Conservation (phyloP, 805 yeast genomes). For the Schwanniomyces polymorphus region DNA sequence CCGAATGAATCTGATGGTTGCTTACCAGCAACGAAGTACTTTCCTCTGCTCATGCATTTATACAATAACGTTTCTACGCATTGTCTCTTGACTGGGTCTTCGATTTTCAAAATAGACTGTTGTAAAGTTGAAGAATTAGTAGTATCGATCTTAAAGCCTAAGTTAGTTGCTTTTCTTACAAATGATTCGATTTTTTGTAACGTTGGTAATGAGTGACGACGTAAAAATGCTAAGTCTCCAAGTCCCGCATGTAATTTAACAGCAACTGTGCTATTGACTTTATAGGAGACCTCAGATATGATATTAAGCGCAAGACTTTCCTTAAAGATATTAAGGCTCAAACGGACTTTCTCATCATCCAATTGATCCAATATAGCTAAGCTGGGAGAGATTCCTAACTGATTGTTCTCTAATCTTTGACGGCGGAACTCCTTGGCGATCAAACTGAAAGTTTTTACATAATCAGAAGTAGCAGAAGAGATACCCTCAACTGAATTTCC, state of each 20-base stretch:
- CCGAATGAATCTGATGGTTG: conserved; percentile 75
- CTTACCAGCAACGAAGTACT: conserved; percentile 85
- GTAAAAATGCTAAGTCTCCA: conserved; percentile 79
- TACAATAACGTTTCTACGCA: conserved; percentile 77
- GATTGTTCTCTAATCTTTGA: conserved; percentile 56
- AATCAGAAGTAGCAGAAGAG: conserved; percentile 61
- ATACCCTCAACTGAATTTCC: conserved; percentile 24
- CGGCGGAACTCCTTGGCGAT: conserved; percentile 71
- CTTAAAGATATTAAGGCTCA: conserved; percentile 72
- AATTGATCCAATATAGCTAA: conserved; percentile 73
- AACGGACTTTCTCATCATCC: conserved; percentile 80
- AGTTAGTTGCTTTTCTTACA: conserved; percentile 63
- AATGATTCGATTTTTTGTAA: conserved; percentile 78
- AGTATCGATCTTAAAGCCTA: conserved; percentile 73
- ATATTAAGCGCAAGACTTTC: conserved; percentile 55
- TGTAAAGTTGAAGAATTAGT: conserved; percentile 70
- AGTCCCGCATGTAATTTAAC: conserved; percentile 70
- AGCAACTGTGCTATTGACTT: conserved; percentile 84
- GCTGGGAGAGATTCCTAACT: conserved; percentile 48
- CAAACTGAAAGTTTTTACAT: conserved; percentile 61
- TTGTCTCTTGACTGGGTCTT: conserved; percentile 61
- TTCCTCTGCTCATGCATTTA: conserved; percentile 84
- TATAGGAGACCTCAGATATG: conserved; percentile 73
- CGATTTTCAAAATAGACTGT: conserved; percentile 63
- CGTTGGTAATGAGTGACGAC: conserved; percentile 87